Evolutionary conservation across 2,329 filamentous ascomycete species (phyloP), one percentile per base, ranked within the genome.

Genomic region (Epichloe gansuensis): DNA sequence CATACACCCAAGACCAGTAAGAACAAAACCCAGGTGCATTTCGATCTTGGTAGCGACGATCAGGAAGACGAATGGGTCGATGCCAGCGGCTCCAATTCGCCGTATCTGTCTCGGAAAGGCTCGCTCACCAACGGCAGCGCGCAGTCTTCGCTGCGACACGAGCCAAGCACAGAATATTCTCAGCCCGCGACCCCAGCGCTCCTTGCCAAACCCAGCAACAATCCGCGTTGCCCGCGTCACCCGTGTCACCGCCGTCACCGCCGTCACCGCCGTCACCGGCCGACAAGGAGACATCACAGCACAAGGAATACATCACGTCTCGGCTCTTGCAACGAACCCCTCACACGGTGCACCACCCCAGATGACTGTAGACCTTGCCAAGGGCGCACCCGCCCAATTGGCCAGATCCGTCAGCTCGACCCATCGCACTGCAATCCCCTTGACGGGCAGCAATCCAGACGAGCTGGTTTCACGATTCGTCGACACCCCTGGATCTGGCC

Each of bases 221-320:
- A n/a, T 35, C 44, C 23, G 31, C 31, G 31, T 31, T 3, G 2
- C 31, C 31, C 8, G 9, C 31, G 31, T 31, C 28, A 31, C 28
- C 31, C 8, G 9, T 8, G 31, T 31, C 28, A 31, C 28, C 23
- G 23, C 4, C 23, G 21, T 28, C 45, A 8, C 65, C 61, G 17
- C 2, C 28, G 12, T 13, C 25, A 3, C 15, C 46, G 4, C 2
- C 37, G 21, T 31, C 46, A 6, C 65, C 61, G 21, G 66, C 69
- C 25, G 68, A 72, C 41, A 70, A 69, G 53, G 67, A 73, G 54
- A 71, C 69, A 34, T 62, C 67, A 13, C 71, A 74, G 38, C 82
- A 83, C 61, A 83, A 81, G 55, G 79, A 82, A 59, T 80, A 83
- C 55, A 76, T 87, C 50, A 87, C 84, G 6, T 82, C 83, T 34